phyloP scores from a whole-genome alignment of 1,284 basidiomycete species.

The Athelia psychrophila region DNA sequence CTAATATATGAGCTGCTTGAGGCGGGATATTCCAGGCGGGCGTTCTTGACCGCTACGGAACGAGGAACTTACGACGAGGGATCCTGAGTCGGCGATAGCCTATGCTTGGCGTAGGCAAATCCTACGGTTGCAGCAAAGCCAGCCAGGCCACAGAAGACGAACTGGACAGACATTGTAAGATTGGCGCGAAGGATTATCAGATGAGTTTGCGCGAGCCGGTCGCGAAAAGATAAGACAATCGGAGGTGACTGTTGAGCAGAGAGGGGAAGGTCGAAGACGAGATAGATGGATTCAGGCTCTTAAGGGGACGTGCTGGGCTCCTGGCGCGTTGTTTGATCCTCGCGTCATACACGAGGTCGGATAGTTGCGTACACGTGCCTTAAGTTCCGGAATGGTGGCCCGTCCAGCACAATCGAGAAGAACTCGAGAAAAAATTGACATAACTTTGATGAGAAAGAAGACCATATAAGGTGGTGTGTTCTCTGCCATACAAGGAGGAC shows the following conservation, averaged over 20 bases:
- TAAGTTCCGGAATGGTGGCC: not conserved
- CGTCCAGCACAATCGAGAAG: too few relatives aligned
- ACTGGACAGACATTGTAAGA: slow-evolving; percentile 26
- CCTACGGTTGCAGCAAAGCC: slow-evolving; percentile 57
- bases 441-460: too few relatives aligned
- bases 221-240: not conserved
- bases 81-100: slow-evolving; percentile 28
- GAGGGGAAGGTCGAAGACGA: not conserved
- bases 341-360: not conserved
- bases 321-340: not conserved
- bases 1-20: too few relatives aligned
- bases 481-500: too few relatives aligned
- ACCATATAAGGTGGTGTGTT: too few relatives aligned
- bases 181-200: too few relatives aligned
- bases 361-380: not conserved
- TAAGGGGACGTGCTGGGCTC: not conserved
- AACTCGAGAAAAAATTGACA: too few relatives aligned
- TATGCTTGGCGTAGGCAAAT: slow-evolving; percentile 39
- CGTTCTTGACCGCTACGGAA: slow-evolving; percentile 4
- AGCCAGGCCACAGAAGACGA: slow-evolving; percentile 51
- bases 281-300: not conserved
- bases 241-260: not conserved
- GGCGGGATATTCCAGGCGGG: too few relatives aligned
- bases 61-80: slow-evolving; percentile 21
- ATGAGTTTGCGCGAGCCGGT: too few relatives aligned